Evolutionary conservation across 345 rosid species (phyloP), one percentile per base, ranked within the genome.

Genomic region (Eucalyptus pauciflora): DNA sequence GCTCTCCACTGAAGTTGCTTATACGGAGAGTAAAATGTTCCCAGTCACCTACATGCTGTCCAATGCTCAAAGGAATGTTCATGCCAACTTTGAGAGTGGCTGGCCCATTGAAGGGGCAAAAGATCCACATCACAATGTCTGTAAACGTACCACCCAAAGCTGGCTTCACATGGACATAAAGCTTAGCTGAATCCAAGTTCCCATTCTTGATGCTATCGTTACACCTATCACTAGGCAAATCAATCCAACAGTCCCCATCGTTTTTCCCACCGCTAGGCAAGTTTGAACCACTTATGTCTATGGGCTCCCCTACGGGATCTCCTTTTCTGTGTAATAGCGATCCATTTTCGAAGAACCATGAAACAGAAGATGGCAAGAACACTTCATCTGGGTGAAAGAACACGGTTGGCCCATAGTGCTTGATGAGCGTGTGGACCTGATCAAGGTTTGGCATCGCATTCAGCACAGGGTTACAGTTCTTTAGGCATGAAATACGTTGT

Each of bases 31-130:
- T 97, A 90, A 95, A 94, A 91, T 97, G 99, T 91, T 96, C 99
- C 99, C 98, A 96, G 58, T 97, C 99, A n/a, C 97, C 94, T 10
- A 97, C 96, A 91, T 96, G 98, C 92, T 96, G 97, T 14, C 99
- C 99, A 20, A 95, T 93, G 87, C 90, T 93, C 90, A 97, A 91
- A 29, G 95, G 50, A 87, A 95, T 16, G 64, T 88, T 94, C 87
- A 94, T 87, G 88, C 98, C 97, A 18, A 95, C 88, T 88, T 96
- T 96, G 80, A 97, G 92, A 25, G 96, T 95, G 14, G 94, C 98
- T 89, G 98, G 99, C 41, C 99, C 99, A 67, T 97, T 97, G 90
- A 96, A 96, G 71, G 99, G 98, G 89, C 94, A 97, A 83, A 96
- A 97, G 62, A 96, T 92, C 99, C 99, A 96, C 97, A 96, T 93